phyloP scores from a whole-genome alignment of 768 basidiomycete species.

The Hericium alpestre region DNA sequence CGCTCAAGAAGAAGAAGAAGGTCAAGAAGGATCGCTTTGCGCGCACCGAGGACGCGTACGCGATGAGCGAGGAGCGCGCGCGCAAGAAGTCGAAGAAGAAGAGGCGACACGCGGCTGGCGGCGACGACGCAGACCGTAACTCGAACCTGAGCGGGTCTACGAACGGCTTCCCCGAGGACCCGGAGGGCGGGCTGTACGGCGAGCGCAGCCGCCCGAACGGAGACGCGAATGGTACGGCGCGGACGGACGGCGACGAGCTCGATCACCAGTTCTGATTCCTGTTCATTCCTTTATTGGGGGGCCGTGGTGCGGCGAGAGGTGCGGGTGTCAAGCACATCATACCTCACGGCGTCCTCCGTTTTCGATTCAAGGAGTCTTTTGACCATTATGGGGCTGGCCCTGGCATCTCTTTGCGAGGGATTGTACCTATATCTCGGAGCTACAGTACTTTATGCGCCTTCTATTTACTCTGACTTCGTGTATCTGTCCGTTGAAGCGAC shows the following conservation, averaged over 20 bases:
- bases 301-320: background rate
- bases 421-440: too few relatives aligned
- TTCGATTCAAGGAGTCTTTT: too few relatives aligned
- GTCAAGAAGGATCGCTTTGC: slow-evolving; percentile 85
- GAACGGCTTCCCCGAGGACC: slow-evolving; percentile 58
- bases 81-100: slow-evolving; percentile 56
- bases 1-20: slow-evolving; percentile 55
- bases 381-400: too few relatives aligned
- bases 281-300: background rate
- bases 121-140: slow-evolving; percentile 24
- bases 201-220: background rate
- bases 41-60: slow-evolving; percentile 77
- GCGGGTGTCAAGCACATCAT: background rate
- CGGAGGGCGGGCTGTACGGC: slow-evolving; percentile 60
- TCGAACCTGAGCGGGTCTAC: slow-evolving; percentile 26
- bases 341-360: background rate
- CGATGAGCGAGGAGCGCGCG: slow-evolving; percentile 28
- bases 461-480: too few relatives aligned
- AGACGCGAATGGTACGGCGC: background rate
- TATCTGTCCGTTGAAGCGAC: background rate
- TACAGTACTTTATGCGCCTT: too few relatives aligned
- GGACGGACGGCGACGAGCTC: background rate
- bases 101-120: slow-evolving; percentile 33
- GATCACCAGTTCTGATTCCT: background rate
- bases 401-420: too few relatives aligned